phyloP scores from a whole-genome alignment of 2,329 filamentous ascomycete genomes.

The Periglandula ipomoeae region DNA sequence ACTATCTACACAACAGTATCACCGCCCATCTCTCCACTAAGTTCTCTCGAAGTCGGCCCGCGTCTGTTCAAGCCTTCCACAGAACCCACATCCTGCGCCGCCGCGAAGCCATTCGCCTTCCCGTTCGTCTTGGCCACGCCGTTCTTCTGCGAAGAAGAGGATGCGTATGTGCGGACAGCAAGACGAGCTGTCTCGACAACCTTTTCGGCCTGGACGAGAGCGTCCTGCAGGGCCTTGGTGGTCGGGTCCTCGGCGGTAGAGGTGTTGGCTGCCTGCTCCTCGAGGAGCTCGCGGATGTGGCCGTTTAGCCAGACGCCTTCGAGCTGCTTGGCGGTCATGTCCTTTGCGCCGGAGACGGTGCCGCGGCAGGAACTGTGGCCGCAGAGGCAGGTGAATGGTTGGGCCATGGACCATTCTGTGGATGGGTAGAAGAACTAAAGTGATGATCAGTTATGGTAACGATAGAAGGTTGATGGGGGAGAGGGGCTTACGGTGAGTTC shows the following conservation, averaged over 20 bases:
- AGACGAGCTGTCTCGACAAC: constrained; percentile 35
- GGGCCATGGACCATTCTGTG: constrained; percentile 66
- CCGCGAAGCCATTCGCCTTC: constrained; percentile 9
- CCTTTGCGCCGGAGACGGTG: constrained; percentile 51
- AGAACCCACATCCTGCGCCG: background rate
- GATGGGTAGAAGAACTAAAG: constrained; percentile 63
- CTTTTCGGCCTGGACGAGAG: constrained; percentile 37
- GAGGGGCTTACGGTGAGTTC: constrained; percentile 42
- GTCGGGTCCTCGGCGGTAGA: constrained; percentile 27
- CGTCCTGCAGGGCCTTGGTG: constrained; percentile 31
- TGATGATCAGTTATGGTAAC: background rate
- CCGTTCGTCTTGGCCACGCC: constrained; percentile 11
- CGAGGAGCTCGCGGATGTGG: constrained; percentile 48
- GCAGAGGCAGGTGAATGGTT: constrained; percentile 61
- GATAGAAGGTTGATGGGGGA: background rate
- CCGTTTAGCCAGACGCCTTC: constrained; percentile 51
- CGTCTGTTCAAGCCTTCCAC: constrained; percentile 22
- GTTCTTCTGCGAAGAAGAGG: constrained; percentile 1
- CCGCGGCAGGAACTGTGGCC: constrained; percentile 48
- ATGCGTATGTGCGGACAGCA: constrained; percentile 32
- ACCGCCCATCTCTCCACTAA: constrained; percentile 54
- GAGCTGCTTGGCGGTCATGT: constrained; percentile 46
- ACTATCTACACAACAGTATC: constrained; percentile 33
- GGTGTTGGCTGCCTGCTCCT: constrained; percentile 16
- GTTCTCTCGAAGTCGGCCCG: constrained; percentile 43